Base-by-base conservation (phyloP, 1,284 basidiomycete species). In the Microbotryum lychnidis-dioicae region DNA sequence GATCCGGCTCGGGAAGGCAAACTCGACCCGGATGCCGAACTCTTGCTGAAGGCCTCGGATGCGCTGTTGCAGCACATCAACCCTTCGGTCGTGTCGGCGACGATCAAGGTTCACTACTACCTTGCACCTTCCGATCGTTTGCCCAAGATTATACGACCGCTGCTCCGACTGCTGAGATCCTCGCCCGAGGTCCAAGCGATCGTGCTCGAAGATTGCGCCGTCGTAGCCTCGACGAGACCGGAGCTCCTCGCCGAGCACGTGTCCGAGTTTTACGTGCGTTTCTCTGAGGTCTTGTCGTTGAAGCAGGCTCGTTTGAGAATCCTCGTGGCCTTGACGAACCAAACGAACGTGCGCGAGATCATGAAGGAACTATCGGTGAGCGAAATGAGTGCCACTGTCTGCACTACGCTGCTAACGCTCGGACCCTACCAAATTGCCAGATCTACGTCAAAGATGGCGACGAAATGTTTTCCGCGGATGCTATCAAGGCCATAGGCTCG, bases 61-160 rank as follows among this genome's bases (percentile, higher is more conserved):
- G 86, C 88, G 6, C 78, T 94, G 8, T 84, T 94, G 66, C 84
- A 87, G 71, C 91, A 87, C 53, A 80, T 84, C 56, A 96, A 94
- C 73, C 83, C 91, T 16, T 87, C 91, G 86, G 87, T 91, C 48
- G 84, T 91, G 0, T 76, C 92, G 47, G 85, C 86, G 12, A 85
- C 82, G 0, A 79, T 83, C 2, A 84, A 84, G 12, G 79, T 85
- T 7, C 84, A 89, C 66, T 91, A 85, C 75, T 87, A 90, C 73
- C 77, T 84, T 3, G 85, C 83, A 0, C 83, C 86, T 7, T 78
- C 81, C 0, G 80, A 82, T 2, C 79, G 81, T 29, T 76, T 81
- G 25, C 68, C 74, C 16, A 83, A 83, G 71, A 78, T 86, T 6
- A 79, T 85, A 2, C 78, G 80, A 12, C 87, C 88, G 1, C 76